Conservation (phyloP, 2,329 filamentous ascomycete species). For the Didymella sp. region DNA sequence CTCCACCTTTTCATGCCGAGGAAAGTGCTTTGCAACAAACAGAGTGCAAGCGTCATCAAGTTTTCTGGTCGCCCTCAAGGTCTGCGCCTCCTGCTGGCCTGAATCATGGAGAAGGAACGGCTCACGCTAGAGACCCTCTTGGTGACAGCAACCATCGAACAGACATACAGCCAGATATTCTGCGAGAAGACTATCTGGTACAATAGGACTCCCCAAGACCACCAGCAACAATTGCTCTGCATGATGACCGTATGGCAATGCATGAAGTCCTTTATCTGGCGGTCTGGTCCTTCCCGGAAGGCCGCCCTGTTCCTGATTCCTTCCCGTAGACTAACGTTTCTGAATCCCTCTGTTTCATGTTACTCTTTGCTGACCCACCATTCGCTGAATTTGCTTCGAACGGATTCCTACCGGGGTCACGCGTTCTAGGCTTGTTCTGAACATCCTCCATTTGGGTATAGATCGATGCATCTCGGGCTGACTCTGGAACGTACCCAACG, state of each 20-base stretch:
- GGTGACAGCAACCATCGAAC: background rate
- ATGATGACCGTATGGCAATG: conserved; percentile 8
- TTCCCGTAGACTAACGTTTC: conserved; percentile 1
- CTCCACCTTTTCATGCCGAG: conserved; percentile 11
- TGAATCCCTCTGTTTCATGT: conserved; percentile 16
- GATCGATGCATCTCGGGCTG: background rate
- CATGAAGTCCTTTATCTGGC: conserved; percentile 13
- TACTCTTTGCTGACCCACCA: conserved; percentile 1
- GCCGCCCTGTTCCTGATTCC: conserved; percentile 7
- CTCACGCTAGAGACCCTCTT: background rate
- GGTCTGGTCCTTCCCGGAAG: background rate
- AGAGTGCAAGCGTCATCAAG: conserved; percentile 10
- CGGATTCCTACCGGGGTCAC: conserved; percentile 10
- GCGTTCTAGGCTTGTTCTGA: conserved; percentile 18
- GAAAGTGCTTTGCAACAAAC: conserved; percentile 4
- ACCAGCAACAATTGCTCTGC: background rate
- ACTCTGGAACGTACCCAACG: conserved; percentile 15
- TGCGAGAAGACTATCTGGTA: background rate
- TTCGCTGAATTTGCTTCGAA: conserved; percentile 9
- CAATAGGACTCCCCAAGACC: background rate
- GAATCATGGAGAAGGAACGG: conserved; percentile 1
- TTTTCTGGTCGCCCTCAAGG: conserved; percentile 12
- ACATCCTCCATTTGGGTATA: conserved; percentile 5
- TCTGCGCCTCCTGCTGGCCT: conserved; percentile 5
- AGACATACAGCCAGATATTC: too few species aligned